phyloP scores from a whole-genome alignment of 805 yeast species.

The Myxozyma mucilagina region DNA sequence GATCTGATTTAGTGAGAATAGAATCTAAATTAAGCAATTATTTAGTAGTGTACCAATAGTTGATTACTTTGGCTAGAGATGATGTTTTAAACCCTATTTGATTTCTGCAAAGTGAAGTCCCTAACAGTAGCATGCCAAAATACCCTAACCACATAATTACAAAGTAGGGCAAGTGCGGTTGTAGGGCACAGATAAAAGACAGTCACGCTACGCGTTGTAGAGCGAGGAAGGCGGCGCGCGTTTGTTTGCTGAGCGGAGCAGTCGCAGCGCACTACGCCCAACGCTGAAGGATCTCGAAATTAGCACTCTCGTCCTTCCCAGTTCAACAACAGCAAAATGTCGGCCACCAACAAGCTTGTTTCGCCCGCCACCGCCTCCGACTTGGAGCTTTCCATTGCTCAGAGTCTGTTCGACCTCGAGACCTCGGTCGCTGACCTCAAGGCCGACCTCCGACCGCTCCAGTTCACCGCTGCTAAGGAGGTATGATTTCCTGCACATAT shows the following conservation, averaged over 20 bases:
- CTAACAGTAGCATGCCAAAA: too few relatives aligned
- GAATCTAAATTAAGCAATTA: too few relatives aligned
- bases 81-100: too few relatives aligned
- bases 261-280: not conserved
- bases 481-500: slow-evolving; percentile 42
- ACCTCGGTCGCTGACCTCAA: slow-evolving; percentile 89
- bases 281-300: not conserved
- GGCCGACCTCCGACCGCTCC: slow-evolving; percentile 97
- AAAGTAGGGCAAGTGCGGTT: too few relatives aligned
- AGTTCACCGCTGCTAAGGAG: slow-evolving; percentile 97
- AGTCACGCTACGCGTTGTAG: not conserved
- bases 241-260: not conserved
- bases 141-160: too few relatives aligned
- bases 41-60: too few relatives aligned
- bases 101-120: too few relatives aligned
- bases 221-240: not conserved
- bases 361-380: slow-evolving; percentile 80
- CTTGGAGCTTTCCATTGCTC: slow-evolving; percentile 99
- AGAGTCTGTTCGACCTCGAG: slow-evolving; percentile 97
- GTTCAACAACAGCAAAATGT: slow-evolving; percentile 54
- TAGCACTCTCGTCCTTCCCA: not conserved
- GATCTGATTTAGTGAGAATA: too few relatives aligned
- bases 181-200: too few relatives aligned
- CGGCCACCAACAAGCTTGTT: slow-evolving; percentile 95
- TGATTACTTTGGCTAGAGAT: too few relatives aligned